Evolutionary conservation across 176 grass and related monocot genomes (phyloP), one percentile per base, ranked within the genome.

Genomic region (Microstegium vimineum): DNA sequence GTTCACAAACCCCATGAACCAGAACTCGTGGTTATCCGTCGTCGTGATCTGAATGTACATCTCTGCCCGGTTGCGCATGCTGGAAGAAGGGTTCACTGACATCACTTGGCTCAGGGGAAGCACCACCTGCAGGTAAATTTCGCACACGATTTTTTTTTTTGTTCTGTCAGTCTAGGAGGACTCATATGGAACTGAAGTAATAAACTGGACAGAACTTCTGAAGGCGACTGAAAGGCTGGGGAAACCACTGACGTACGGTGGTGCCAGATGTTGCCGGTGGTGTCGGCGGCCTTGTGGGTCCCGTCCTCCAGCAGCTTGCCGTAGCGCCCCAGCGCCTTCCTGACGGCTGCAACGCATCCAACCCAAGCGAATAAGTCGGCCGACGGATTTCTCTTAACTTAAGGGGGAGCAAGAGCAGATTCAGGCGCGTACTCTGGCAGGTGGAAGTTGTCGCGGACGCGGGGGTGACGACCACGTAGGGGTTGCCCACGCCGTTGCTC

Each of bases 1-100:
- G 65, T 74, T 87, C 3, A 97, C 94, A 81, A 97, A 97, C 67
- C 94, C 94, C 94, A 97, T 91, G 89, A 93, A 97, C 94, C 94
- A 97, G 81, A 97, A 93, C 10, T 97, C 94, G 73, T 97, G 88
- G 78, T 80, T 82, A 41, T 93, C 94, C 31, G 9, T 79, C 10
- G 91, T 91, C 3, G 76, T 27, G 18, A 97, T 70, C 84, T 97
- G 94, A 57, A 97, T 93, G 89, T 97, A 97, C 86, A 73, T 89
- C 83, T 93, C 91, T 11, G 86, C 62, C 33, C 76, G 78, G 62
- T 91, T 91, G 42, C 31, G 35, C 46, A 68, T 51, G 69, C 86
- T 93, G 72, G 91, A 63, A 0, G 94, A 97, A 76, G 94, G 84
- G 83, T 91, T 97, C 47, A 87, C 84, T 2, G 89, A 37, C 45